Base-by-base conservation (phyloP, 441 rosid genomes). In the Euphorbia celastroides region DNA sequence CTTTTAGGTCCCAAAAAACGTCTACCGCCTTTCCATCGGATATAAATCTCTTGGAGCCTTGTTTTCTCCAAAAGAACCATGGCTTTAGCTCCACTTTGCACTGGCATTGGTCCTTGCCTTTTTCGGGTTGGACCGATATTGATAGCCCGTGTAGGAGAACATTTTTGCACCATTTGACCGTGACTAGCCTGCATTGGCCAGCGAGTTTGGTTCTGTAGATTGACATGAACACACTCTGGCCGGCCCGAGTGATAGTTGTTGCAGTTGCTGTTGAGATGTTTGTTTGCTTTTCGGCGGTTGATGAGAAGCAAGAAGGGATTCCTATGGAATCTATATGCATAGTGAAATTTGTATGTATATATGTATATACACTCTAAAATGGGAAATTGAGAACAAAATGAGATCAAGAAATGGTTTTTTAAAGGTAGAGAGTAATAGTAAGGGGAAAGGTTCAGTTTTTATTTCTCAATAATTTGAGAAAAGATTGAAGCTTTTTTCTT, bases 21-120 rank as follows among this genome's bases (percentile, higher is more conserved):
- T 84, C 86, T 7, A 91, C 86, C 7, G 89, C 85, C 26, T 58
- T 77, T 22, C 89, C 90, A 20, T 85, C 93, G 0, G 88, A 80
- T 10, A 36, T 44, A 41, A 93, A 89, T 23, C 81, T 79, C 70
- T 89, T 91, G 38, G 82, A 83, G 0, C 97, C 99, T 76, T 90
- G 90, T 82, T 91, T 91, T 74, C 88, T 86, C 97, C 97, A 90
- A 67, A 90, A 93, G 66, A 77, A 82, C 98, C 97, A 90, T 17
- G 93, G 95, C 82, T 88, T 93, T 32, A 89, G 79, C 68, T 93
- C 96, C 30, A 88, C 77, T 64, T 88, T 93, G 82, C 94, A 90
- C 31, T 75, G 79, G 28, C 83, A 73, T 26, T 77, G 80, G 20
- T 84, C 82, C 12, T 79, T 44, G 25, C 82, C 83, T 7, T 74